Evolutionary conservation across 805 yeast species (phyloP).

Genomic region (Kluyveromyces wickerhamii): DNA sequence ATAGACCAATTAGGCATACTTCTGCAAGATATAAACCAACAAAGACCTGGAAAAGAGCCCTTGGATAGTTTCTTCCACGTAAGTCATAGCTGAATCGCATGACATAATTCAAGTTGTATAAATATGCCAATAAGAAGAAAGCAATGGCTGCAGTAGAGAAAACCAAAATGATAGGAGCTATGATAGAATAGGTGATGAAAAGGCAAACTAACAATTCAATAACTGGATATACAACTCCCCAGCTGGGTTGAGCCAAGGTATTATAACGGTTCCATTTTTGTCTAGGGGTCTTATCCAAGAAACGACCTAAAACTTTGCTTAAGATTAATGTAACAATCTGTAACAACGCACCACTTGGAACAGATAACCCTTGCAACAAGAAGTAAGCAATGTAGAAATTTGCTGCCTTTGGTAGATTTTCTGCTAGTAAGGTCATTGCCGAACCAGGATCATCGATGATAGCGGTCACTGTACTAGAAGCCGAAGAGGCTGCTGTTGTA

Average conservation of each 20-base stretch:
- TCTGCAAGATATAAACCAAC: constrained; percentile 67
- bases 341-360: constrained; percentile 67
- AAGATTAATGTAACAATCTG: constrained; percentile 70
- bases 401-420: constrained; percentile 79
- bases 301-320: constrained; percentile 57
- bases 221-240: constrained; percentile 79
- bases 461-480: constrained; percentile 65
- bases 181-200: constrained; percentile 65
- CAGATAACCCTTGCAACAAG: constrained; percentile 70
- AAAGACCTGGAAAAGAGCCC: constrained; percentile 63
- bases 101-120: constrained; percentile 60
- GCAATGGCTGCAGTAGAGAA: constrained; percentile 54
- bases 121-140: constrained; percentile 51
- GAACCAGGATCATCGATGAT: constrained; percentile 55
- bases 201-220: constrained; percentile 70
- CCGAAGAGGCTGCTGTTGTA: constrained; percentile 73
- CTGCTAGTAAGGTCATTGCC: constrained; percentile 70
- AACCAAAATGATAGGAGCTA: constrained; percentile 64
- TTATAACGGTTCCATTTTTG: constrained; percentile 78
- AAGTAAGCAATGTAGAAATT: constrained; percentile 84
- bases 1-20: constrained; percentile 59
- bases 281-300: constrained; percentile 85
- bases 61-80: constrained; percentile 68
- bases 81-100: constrained; percentile 49
- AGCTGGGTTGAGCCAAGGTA: constrained; percentile 55